Conservation (phyloP, 2,329 filamentous ascomycete species). For the Trichoderma sp. region DNA sequence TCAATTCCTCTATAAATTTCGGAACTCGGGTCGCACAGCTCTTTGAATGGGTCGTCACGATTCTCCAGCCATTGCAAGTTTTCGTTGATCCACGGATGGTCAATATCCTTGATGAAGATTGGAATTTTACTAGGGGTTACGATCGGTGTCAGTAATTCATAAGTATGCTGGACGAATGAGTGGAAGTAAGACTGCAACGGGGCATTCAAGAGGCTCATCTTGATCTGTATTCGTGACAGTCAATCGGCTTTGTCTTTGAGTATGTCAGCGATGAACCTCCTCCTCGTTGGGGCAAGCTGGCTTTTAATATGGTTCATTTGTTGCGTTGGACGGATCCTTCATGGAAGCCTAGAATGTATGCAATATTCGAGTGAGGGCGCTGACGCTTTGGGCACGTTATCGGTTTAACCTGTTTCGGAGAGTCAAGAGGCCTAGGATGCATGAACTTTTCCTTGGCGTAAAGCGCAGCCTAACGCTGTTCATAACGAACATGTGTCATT, state of each 20-base stretch:
- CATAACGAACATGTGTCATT: neutral
- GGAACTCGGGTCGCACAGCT: neutral
- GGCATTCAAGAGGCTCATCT: neutral
- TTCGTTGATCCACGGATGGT: neutral
- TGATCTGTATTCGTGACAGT: neutral
- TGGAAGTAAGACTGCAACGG: neutral
- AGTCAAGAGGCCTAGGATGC: neutral
- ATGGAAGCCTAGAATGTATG: neutral
- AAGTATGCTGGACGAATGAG: neutral
- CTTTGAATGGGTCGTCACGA: neutral
- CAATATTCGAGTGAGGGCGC: neutral
- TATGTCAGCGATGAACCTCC: neutral
- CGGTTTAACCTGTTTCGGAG: neutral
- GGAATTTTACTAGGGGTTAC: neutral
- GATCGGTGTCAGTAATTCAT: neutral
- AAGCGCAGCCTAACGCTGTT: neutral
- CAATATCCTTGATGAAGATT: neutral
- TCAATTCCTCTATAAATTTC: neutral
- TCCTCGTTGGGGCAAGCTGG: neutral
- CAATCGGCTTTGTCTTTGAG: neutral
- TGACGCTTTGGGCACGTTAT: neutral
- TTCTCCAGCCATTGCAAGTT: neutral
- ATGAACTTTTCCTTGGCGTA: neutral
- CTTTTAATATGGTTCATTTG: neutral
- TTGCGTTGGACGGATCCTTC: neutral